Evolutionary conservation across 148 eudicot species (phyloP).

Genomic region (Rhododendron henanense): DNA sequence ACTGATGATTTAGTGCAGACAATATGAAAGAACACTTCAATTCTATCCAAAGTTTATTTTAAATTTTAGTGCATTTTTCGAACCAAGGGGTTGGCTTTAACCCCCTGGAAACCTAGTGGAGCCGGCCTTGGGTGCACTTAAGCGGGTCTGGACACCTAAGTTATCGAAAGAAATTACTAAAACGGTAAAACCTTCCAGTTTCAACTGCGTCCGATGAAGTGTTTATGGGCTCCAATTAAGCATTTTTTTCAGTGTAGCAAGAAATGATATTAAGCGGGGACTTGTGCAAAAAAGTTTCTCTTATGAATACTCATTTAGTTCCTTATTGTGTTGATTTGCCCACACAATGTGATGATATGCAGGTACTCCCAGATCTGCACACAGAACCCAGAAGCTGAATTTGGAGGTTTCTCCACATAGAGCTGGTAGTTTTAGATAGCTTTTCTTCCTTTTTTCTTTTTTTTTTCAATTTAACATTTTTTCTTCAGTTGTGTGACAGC

Average conservation of each 20-base stretch:
- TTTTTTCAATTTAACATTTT: conserved; percentile 6
- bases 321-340: not conserved
- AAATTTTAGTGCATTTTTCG: no score
- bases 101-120: no score
- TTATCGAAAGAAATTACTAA: not conserved
- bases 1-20: no score
- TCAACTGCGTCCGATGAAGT: not conserved
- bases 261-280: not conserved
- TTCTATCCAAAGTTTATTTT: no score
- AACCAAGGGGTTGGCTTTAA: no score
- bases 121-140: no score
- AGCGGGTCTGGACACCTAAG: no score
- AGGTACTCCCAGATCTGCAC: conserved; percentile 25
- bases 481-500: not conserved
- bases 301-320: not conserved
- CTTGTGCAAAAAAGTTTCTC: not conserved
- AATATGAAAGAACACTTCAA: no score
- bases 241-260: not conserved
- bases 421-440: conserved; percentile 54
- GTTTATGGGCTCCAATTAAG: not conserved
- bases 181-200: not conserved
- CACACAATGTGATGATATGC: not conserved
- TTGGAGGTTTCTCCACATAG: conserved; percentile 87
- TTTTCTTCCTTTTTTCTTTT: not conserved
- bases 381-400: conserved; percentile 57